These are phyloP conservation scores for Mollisia scopiformis DNA, from an alignment of 2,329 filamentous ascomycete genomes.

Conservation along the genomic window DNA sequence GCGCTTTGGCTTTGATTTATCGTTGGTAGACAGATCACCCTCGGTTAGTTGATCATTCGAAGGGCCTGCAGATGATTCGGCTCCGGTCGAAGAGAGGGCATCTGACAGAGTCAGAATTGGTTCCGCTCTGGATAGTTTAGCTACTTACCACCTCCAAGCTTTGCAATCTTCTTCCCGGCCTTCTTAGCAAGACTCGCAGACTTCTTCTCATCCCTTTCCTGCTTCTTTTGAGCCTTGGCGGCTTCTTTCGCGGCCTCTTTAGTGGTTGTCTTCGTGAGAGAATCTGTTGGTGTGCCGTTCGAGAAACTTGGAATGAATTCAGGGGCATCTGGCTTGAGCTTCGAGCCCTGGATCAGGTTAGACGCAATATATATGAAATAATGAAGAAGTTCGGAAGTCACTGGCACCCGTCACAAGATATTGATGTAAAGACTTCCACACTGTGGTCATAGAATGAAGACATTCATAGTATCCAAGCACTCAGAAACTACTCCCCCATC, in stretches of 20 bases:
- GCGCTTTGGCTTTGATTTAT: constrained; percentile 23
- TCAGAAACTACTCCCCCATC: neutral
- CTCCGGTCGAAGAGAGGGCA: constrained; percentile 6
- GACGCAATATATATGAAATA: neutral
- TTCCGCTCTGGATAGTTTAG: neutral
- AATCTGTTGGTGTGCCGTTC: constrained; percentile 5
- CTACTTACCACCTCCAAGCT: constrained; percentile 11
- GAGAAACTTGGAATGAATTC: constrained; percentile 40
- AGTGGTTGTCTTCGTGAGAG: neutral
- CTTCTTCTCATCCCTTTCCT: constrained; percentile 27
- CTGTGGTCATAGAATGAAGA: neutral
- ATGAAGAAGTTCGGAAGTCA: neutral
- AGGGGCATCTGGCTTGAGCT: constrained; percentile 43
- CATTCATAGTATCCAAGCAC: neutral
- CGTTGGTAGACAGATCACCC: constrained; percentile 6
- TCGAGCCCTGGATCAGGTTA: constrained; percentile 30
- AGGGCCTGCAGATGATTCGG: constrained; percentile 9
- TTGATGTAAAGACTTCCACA: neutral
- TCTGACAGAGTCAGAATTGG: constrained; percentile 8
- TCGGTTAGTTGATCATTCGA: constrained; percentile 15
- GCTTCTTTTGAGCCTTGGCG: constrained; percentile 25
- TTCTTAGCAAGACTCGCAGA: constrained; percentile 25
- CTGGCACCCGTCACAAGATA: neutral
- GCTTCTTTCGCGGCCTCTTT: constrained; percentile 19
- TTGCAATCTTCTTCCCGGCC: constrained; percentile 19